Evolutionary conservation across 805 yeast species (phyloP).

Genomic region (Candida namnaoensis): DNA sequence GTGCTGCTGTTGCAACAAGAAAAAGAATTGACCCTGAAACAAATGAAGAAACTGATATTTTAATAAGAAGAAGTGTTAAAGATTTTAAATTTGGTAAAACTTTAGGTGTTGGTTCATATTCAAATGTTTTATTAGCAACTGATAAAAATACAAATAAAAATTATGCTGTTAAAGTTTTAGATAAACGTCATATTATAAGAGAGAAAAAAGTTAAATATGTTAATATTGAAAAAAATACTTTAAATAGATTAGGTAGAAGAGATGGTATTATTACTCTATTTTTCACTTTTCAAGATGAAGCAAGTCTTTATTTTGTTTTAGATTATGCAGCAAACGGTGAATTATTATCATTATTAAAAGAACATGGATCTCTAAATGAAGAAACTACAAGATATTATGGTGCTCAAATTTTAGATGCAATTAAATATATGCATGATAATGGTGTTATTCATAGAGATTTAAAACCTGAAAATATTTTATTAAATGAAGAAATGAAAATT

Average conservation of each 20-base stretch:
- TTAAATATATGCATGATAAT: slow-evolving; percentile 60
- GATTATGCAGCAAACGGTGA: slow-evolving; percentile 82
- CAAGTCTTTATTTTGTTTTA: slow-evolving; percentile 62
- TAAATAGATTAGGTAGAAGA: slow-evolving; percentile 55
- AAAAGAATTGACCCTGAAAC: slow-evolving; percentile 30
- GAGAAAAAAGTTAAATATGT: slow-evolving; percentile 83
- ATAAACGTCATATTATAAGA: slow-evolving; percentile 68
- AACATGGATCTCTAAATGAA: slow-evolving; percentile 63
- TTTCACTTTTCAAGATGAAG: slow-evolving; percentile 75
- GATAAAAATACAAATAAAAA: slow-evolving; percentile 70
- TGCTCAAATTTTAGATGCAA: slow-evolving; percentile 69
- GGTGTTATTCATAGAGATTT: slow-evolving; percentile 79
- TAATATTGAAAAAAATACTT: slow-evolving; percentile 73
- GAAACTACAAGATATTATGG: slow-evolving; percentile 59
- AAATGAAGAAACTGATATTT: slow-evolving; percentile 44
- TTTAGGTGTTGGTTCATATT: slow-evolving; percentile 93
- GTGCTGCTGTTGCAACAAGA: slow-evolving; percentile 49
- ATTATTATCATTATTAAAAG: slow-evolving; percentile 55
- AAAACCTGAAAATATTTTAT: slow-evolving; percentile 73
- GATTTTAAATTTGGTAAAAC: slow-evolving; percentile 87
- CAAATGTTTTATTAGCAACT: slow-evolving; percentile 83
- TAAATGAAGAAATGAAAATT: slow-evolving; percentile 51
- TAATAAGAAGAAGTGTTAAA: slow-evolving; percentile 50
- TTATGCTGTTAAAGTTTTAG: slow-evolving; percentile 71
- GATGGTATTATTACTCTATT: slow-evolving; percentile 60